Percentiles rank a stretch among this genome's conserved stretches.
These are phyloP conservation scores for Tolypocladium album DNA, from an alignment of 2,329 filamentous ascomycete species.

Conservation along the genomic window DNA sequence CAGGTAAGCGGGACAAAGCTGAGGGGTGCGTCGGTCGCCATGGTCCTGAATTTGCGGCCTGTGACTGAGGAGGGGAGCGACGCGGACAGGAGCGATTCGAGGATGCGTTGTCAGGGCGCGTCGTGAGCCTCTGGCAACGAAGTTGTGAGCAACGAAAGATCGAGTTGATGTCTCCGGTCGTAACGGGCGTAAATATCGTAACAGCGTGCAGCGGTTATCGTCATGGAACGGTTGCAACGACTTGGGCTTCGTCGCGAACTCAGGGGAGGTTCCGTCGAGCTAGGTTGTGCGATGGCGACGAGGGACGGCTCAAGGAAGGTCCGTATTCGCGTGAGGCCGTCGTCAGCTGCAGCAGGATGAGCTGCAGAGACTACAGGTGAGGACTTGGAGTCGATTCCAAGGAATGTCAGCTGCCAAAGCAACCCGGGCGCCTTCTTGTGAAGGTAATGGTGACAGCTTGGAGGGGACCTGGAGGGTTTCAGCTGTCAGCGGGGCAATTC, in stretches of 20 bases:
- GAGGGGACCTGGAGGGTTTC: neutral
- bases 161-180: neutral
- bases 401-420: conserved; percentile 4
- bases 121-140: neutral
- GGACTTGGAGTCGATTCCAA: neutral
- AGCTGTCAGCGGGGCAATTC: neutral
- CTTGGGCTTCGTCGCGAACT: neutral
- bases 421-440: neutral
- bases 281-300: neutral
- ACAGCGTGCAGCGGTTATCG: neutral
- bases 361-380: neutral
- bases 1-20: conserved; percentile 83
- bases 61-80: neutral
- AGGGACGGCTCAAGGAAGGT: neutral
- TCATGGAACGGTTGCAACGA: neutral
- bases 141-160: neutral
- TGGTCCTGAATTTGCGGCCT: conserved; percentile 8
- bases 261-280: neutral
- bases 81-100: neutral
- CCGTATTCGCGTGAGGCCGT: neutral
- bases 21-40: conserved; percentile 27
- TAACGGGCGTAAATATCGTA: neutral
- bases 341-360: neutral
- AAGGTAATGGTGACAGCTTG: neutral
- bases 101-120: neutral